Evolutionary conservation across 2,329 filamentous ascomycete genomes (phyloP).

Genomic region (Cordyceps militaris): DNA sequence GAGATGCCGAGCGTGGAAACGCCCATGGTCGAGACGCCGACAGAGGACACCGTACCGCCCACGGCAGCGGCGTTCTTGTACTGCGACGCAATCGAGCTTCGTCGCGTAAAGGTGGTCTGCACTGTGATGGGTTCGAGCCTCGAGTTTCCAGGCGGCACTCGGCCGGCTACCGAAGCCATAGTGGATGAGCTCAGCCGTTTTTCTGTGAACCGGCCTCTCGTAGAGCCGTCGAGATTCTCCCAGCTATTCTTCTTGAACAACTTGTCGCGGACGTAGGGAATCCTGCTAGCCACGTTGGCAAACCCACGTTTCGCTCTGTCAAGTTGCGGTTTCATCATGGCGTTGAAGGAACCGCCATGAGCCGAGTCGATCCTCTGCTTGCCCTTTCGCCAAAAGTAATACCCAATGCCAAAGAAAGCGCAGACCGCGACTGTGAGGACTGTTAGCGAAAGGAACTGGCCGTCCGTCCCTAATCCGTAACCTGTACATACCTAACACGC

Average conservation of each 20-base stretch:
- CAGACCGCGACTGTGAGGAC: neutral
- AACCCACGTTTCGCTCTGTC: neutral
- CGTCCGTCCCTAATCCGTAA: neutral
- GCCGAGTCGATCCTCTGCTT: neutral
- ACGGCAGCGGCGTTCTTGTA: neutral
- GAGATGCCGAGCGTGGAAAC: neutral
- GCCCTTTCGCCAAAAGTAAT: slow-evolving; percentile 8
- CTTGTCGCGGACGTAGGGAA: slow-evolving; percentile 3
- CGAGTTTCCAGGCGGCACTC: too few species aligned
- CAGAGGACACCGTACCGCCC: neutral
- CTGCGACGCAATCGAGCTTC: neutral
- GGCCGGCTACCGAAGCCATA: too few species aligned
- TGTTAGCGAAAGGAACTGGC: neutral
- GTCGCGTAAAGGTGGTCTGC: neutral
- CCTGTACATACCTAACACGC: slow-evolving; percentile 2
- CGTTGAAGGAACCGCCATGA: neutral
- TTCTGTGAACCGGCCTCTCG: neutral
- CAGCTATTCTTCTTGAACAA: neutral
- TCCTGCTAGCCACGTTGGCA: neutral
- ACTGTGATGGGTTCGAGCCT: neutral
- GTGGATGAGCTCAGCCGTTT: neutral
- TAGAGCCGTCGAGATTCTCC: neutral
- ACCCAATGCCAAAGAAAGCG: neutral
- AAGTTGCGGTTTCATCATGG: neutral
- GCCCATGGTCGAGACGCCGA: neutral